phyloP scores from a whole-genome alignment of 2,329 filamentous ascomycete genomes.

The Cordyceps militaris region DNA sequence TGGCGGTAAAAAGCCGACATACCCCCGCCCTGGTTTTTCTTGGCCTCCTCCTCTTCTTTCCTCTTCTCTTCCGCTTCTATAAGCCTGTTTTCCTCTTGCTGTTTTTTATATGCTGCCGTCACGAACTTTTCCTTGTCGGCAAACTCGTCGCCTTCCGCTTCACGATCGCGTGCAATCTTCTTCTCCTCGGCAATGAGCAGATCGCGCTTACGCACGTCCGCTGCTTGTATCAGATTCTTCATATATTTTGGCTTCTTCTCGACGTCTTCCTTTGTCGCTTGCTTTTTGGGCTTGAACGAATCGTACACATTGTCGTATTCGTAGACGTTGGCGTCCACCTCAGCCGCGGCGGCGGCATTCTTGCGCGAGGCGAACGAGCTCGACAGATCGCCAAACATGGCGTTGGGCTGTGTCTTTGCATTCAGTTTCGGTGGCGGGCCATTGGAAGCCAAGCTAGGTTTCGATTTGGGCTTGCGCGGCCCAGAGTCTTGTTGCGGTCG shows the following conservation, averaged over 20 bases:
- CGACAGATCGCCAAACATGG: constrained; percentile 59
- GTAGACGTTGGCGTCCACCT: constrained; percentile 68
- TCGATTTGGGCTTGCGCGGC: constrained; percentile 26
- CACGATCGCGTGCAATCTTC: constrained; percentile 68
- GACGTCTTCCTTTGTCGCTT: constrained; percentile 44
- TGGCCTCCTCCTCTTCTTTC: constrained; percentile 56
- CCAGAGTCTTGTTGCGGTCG: constrained; percentile 14
- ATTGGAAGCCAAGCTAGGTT: constrained; percentile 27
- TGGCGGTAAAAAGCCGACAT: constrained; percentile 76
- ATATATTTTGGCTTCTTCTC: constrained; percentile 73
- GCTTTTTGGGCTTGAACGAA: constrained; percentile 60
- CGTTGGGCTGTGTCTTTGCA: constrained; percentile 32
- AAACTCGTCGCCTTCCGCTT: constrained; percentile 73
- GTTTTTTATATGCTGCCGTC: constrained; percentile 72
- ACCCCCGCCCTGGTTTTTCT: constrained; percentile 56
- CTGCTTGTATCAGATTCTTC: constrained; percentile 63
- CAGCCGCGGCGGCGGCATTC: constrained; percentile 56
- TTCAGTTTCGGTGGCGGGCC: constrained; percentile 38
- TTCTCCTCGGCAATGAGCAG: constrained; percentile 73
- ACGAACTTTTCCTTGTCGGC: constrained; percentile 82
- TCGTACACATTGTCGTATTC: constrained; percentile 83
- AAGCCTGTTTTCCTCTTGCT: constrained; percentile 66
- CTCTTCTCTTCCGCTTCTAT: constrained; percentile 65
- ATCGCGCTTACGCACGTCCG: constrained; percentile 71
- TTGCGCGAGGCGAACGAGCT: constrained; percentile 55